Evolutionary conservation across 73 alveolate genomes (phyloP), one percentile per base, ranked within the genome.

Genomic region (Uronychia binucleata): DNA sequence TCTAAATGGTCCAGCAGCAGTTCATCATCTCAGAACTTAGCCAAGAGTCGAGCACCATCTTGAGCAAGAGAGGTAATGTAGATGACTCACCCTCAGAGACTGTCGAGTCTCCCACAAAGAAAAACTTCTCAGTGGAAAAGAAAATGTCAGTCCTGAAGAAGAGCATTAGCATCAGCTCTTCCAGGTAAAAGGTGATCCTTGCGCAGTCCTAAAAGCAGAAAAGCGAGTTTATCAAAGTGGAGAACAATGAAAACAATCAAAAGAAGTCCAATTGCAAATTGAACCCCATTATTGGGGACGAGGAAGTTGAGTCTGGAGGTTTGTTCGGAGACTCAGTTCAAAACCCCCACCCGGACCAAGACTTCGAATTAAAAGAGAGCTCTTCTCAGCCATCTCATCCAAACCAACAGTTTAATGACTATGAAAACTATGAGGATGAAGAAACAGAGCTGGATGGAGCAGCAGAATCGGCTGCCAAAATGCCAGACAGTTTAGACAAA

Each of bases 1-100:
- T 93, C 57, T 88, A 93, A 74, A 93, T 93, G 97, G 96, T 93
- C 0, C 90, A 90, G 78, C 85, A 93, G 86, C 91, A 93, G 57
- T 93, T 86, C 88, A 82, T 93, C 30, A 81, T 90, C n/a, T 77
- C 95, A 34, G 95, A 89, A 31, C 58, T 84, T 14, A 57, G 57
- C 59, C 67, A 81, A 31, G 88, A 81, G 13, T 81, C 88, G 5
- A 26, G 29, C 13, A 11, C 67, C 19, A 46, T 46, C 19, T 19
- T 46, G n/a, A 46, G n/a, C 19, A 46, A 46, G 19, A 46, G 67
- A 46, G 67, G 67, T 46, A 46, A 11, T 46, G 5, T 11, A 46
- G n/a, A 46, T 19, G 5, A 46, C n/a, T n/a, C 19, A 46, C 5
- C 67, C 19, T 11, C 19, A 46, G 67, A 46, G 19, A 46, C 67